These are phyloP conservation scores for Acacia melanoxylon DNA, from an alignment of 306 rosid genomes.

Conservation along the genomic window DNA sequence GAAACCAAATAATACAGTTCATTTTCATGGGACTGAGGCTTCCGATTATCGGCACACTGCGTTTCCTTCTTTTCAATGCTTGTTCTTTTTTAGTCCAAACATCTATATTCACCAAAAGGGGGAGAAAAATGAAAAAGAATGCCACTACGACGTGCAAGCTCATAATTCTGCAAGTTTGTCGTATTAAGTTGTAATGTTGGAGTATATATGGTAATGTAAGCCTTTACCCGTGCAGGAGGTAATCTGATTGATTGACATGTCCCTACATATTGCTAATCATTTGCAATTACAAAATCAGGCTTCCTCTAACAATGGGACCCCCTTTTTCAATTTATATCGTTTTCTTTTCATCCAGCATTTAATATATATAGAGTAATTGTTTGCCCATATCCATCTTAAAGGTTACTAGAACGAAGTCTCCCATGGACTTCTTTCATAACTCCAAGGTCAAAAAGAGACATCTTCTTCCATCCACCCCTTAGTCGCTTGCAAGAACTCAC, in stretches of 20 bases:
- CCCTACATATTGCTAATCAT: not conserved
- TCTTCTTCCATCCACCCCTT: too few species aligned
- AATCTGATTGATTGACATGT: not conserved
- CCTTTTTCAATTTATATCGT: not conserved
- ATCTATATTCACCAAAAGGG: not conserved
- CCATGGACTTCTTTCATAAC: too few species aligned
- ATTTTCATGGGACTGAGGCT: too few species aligned
- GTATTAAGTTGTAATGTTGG: not conserved
- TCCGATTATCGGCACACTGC: too few species aligned
- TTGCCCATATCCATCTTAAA: too few species aligned
- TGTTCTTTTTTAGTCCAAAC: not conserved
- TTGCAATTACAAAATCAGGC: not conserved
- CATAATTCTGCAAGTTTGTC: slow-evolving; percentile 3
- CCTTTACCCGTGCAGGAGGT: not conserved
- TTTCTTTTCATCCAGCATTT: not conserved
- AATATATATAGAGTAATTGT: not conserved
- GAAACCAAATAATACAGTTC: too few species aligned
- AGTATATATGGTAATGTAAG: not conserved
- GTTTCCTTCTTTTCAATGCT: too few species aligned
- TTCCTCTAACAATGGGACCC: not conserved
- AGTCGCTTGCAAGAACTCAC: too few species aligned
- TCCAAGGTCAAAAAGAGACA: too few species aligned
- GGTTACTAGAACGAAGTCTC: too few species aligned
- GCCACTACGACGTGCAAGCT: not conserved
- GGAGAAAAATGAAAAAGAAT: not conserved